A percentile compares a stretch with the other conserved stretches of the same genome.
These are phyloP conservation scores for Didymella arachidicola DNA, from an alignment of 2,329 filamentous ascomycete species.

Conservation along the genomic window DNA sequence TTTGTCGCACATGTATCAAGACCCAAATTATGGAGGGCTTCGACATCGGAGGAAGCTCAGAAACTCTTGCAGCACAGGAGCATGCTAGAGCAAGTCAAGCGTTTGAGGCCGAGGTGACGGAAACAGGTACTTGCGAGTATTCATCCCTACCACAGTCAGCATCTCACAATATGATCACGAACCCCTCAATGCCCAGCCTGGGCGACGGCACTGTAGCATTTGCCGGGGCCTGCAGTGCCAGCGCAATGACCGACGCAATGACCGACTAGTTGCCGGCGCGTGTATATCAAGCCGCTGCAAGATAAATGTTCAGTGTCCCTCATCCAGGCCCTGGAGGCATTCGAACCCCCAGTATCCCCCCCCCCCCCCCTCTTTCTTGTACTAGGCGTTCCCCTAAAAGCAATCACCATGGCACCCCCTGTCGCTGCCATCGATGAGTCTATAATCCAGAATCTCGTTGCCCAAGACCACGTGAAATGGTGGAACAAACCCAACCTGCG, in stretches of 20 bases:
- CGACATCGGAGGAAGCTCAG: not conserved
- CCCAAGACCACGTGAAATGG: slow-evolving; percentile 57
- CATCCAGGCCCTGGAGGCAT: not conserved
- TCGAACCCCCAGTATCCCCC: not conserved
- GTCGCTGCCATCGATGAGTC: slow-evolving; percentile 31
- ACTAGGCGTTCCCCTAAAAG: too few species aligned
- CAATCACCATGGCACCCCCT: slow-evolving; percentile 34
- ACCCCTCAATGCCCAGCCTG: slow-evolving; percentile 38
- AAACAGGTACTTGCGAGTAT: not conserved
- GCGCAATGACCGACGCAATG: slow-evolving; percentile 6
- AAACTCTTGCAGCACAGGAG: not conserved
- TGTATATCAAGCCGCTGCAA: slow-evolving; percentile 1
- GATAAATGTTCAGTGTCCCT: not conserved
- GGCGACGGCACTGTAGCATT: slow-evolving; percentile 19
- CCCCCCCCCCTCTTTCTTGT: not conserved
- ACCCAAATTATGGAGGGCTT: too few species aligned
- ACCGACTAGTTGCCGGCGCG: slow-evolving; percentile 12
- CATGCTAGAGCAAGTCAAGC: not conserved
- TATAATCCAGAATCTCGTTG: slow-evolving; percentile 44
- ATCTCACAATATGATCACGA: slow-evolving; percentile 3
- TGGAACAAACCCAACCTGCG: slow-evolving; percentile 68
- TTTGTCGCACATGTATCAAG: too few species aligned
- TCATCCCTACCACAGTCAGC: not conserved
- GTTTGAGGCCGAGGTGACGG: not conserved
- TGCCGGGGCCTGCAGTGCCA: slow-evolving; percentile 11